Evolutionary conservation across 257 asterid species (phyloP).

Genomic region (Fraxinus cuspidata): DNA sequence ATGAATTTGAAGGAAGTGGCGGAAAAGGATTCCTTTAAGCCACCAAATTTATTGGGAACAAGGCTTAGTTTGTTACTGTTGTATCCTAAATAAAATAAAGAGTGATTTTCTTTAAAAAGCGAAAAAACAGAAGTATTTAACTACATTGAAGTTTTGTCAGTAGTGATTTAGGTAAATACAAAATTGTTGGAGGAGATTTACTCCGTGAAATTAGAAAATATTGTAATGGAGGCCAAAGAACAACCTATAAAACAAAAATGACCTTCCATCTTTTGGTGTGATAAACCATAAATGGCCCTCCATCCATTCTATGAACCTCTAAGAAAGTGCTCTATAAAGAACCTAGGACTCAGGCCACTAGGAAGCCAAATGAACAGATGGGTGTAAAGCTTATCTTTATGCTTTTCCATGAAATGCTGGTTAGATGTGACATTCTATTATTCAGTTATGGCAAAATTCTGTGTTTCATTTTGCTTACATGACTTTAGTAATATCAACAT

Average conservation of each 20-base stretch:
- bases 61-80: background rate
- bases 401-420: background rate
- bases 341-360: background rate
- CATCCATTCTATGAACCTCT: background rate
- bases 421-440: background rate
- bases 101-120: background rate
- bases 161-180: background rate
- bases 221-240: background rate
- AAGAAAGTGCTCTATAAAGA: too few relatives aligned
- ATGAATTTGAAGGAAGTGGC: background rate
- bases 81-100: background rate
- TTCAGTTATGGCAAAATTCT: background rate
- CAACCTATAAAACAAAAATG: background rate
- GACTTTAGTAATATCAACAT: background rate
- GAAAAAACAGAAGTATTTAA: background rate
- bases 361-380: background rate
- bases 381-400: background rate
- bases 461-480: background rate
- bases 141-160: background rate
- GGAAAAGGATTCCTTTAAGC: background rate
- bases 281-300: background rate
- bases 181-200: background rate
- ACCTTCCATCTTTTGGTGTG: background rate
- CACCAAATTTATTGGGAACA: background rate
- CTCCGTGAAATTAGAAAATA: background rate